phyloP scores from a whole-genome alignment of 768 basidiomycete genomes.

The Paxillus ammoniavirescens region DNA sequence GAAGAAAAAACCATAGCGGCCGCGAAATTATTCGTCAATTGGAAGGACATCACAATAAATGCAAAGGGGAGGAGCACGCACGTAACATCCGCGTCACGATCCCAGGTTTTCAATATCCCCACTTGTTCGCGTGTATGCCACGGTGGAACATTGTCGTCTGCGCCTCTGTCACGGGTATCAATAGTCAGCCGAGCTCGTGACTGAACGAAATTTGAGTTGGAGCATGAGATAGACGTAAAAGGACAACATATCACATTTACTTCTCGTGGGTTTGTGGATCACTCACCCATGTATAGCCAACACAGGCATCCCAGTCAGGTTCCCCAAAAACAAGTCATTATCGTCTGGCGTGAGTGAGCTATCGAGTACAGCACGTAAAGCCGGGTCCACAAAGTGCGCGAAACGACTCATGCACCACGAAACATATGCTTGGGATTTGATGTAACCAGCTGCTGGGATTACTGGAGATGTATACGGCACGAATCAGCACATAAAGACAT shows the following conservation, averaged over 20 bases:
- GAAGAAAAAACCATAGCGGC: not conserved
- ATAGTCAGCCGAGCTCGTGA: not conserved
- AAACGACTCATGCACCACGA: constrained; percentile 70
- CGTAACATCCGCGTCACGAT: constrained; percentile 50
- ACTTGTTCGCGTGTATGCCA: constrained; percentile 79
- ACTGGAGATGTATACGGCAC: constrained; percentile 35
- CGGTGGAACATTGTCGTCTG: constrained; percentile 84
- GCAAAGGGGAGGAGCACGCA: constrained; percentile 28
- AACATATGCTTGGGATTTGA: constrained; percentile 87
- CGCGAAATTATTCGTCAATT: not conserved
- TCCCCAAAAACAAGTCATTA: constrained; percentile 83
- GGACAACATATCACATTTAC: not conserved
- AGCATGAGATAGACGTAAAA: not conserved
- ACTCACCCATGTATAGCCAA: constrained; percentile 78
- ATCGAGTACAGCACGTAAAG: constrained; percentile 68
- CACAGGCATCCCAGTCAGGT: constrained; percentile 66
- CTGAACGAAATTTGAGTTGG: no score
- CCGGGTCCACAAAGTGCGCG: constrained; percentile 77
- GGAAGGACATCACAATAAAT: not conserved
- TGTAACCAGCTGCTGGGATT: constrained; percentile 77
- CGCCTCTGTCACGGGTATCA: constrained; percentile 45
- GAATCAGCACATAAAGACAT: not conserved
- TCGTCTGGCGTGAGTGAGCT: constrained; percentile 78
- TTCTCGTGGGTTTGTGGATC: not conserved
- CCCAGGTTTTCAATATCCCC: constrained; percentile 57